Conservation (phyloP, 352 stramenopile species). For the Globisporangium polare region DNA sequence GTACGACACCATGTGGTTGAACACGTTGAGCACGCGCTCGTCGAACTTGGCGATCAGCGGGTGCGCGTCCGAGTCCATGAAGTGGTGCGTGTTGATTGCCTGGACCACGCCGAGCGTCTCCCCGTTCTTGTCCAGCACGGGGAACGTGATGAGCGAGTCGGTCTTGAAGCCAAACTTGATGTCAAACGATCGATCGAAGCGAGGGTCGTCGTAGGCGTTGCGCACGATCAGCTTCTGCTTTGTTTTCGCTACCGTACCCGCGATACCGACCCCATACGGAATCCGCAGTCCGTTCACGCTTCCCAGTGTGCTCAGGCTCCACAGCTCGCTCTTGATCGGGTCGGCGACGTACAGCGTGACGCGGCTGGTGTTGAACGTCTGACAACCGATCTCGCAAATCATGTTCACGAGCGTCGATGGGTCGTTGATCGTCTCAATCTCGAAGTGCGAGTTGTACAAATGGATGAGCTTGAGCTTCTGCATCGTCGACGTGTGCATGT, state of each 20-base stretch:
- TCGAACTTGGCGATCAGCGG: conserved; percentile 55
- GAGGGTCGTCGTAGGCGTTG: conserved; percentile 71
- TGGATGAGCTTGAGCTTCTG: conserved; percentile 69
- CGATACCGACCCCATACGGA: conserved; percentile 71
- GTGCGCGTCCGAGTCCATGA: conserved; percentile 37
- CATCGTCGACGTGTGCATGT: conserved; percentile 48
- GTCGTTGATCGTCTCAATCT: conserved; percentile 66
- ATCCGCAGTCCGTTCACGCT: conserved; percentile 76
- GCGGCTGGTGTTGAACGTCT: conserved; percentile 64
- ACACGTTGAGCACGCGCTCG: conserved; percentile 56
- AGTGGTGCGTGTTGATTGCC: conserved; percentile 53
- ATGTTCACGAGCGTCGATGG: conserved; percentile 66
- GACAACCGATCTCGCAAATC: conserved; percentile 63
- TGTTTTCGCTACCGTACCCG: conserved; percentile 54
- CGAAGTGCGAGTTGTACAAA: conserved; percentile 59
- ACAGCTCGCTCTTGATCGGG: conserved; percentile 71
- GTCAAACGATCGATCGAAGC: conserved; percentile 82
- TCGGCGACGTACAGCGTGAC: conserved; percentile 76
- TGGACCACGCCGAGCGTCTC: conserved; percentile 68
- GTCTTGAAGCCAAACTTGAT: conserved; percentile 82
- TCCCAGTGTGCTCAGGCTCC: conserved; percentile 63
- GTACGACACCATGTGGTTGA: conserved; percentile 54
- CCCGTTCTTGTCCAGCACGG: conserved; percentile 60
- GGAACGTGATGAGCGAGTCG: conserved; percentile 67
- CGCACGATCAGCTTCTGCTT: conserved; percentile 57